phyloP scores from a whole-genome alignment of 805 yeast species.

The Ogataea trehalophila region DNA sequence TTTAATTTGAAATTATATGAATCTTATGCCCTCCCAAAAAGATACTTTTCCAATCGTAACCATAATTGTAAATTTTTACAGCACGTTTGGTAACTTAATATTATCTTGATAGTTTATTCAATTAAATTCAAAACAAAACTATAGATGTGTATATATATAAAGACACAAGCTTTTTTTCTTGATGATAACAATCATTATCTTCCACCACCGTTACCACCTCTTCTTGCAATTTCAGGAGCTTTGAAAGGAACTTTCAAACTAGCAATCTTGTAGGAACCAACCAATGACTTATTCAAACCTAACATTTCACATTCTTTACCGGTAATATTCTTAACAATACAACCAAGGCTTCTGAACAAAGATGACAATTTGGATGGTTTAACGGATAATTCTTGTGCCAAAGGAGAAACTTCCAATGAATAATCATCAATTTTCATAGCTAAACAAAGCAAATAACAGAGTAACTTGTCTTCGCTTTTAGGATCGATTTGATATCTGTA shows the following conservation, averaged over 20 bases:
- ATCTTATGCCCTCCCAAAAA: too few relatives aligned
- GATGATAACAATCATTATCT: not conserved
- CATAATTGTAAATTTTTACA: too few relatives aligned
- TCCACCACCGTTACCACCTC: constrained; percentile 33
- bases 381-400: constrained; percentile 78
- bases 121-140: not conserved
- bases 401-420: constrained; percentile 68
- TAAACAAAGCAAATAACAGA: constrained; percentile 71
- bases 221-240: constrained; percentile 78
- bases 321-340: constrained; percentile 66
- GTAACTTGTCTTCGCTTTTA: constrained; percentile 75
- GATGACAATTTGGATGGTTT: constrained; percentile 69
- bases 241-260: constrained; percentile 82
- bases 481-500: constrained; percentile 77
- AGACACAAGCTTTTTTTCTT: not conserved
- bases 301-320: constrained; percentile 71
- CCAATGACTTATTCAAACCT: constrained; percentile 52
- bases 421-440: constrained; percentile 74
- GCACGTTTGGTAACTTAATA: too few relatives aligned
- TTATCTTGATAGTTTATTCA: too few relatives aligned
- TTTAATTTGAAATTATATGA: too few relatives aligned
- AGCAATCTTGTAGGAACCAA: constrained; percentile 70
- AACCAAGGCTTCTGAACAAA: constrained; percentile 78
- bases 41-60: too few relatives aligned
- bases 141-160: not conserved